Base-by-base conservation (phyloP, 805 yeast genomes). In the Candida vaughaniae region DNA sequence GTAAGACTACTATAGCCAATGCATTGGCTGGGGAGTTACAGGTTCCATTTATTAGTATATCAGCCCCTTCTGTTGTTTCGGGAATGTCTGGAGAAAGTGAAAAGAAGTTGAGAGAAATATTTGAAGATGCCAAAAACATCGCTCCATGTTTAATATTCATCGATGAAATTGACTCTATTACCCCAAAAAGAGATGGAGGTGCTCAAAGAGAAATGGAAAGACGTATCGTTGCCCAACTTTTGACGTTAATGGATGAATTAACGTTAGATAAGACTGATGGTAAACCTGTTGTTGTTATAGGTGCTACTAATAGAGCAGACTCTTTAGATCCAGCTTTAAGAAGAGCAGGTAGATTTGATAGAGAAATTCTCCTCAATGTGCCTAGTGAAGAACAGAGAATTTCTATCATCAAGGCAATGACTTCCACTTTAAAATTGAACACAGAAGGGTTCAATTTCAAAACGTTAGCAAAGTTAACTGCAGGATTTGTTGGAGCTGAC, bases 21-120 rank as follows among this genome's bases (percentile, higher is more conserved):
- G 96, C 98, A 0, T 66, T 93, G 16, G 99, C 99, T 1, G 96
- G 96, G 19, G 96, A 91, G 54, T 71, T 93, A 22, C 85, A 88
- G 48, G 96, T 93, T 0, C 96, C 98, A 0, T 93, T 93, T 55
- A 78, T 93, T 12, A 82, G 85, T 30, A 73, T 93, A 1, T 85
- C 95, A 18, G 98, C 99, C 0, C 99, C 99, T 1, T 83, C 95
- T 2, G 87, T 93, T 6, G 98, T 93, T 0, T 86, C 96, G 43
- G 99, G 99, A 4, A 93, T 93, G 98, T 87, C 96, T n/a, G 99
- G 99, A 29, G 99, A 93, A 59, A 80, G 91, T 45, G 99, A 93
- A 59, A 93, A 93, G 68, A 90, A 91, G 55, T 71, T 93, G 16
- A 73, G 99, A 44, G 98, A 93, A 41, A 69, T 91, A 25, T 91